Percentiles rank a stretch among this genome's conserved stretches.
phyloP scores from a whole-genome alignment of 257 asterid genomes.

The Plantago elongata region DNA sequence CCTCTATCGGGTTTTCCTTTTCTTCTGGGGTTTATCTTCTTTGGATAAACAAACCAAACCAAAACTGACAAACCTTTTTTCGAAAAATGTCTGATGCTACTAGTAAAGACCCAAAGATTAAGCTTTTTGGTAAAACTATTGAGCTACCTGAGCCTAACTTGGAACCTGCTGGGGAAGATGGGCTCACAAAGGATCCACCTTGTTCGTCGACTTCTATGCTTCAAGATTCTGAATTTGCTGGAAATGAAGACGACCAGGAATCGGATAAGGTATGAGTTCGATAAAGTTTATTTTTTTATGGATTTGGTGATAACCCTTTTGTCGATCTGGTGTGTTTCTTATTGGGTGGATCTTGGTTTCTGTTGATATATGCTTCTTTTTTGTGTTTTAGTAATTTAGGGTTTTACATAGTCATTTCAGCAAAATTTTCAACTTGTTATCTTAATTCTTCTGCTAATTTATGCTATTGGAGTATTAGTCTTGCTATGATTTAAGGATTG shows the following conservation, averaged over 20 bases:
- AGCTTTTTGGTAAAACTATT: constrained; percentile 86
- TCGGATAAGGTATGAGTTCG: constrained; percentile 41
- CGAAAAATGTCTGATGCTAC: constrained; percentile 57
- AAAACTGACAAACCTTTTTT: constrained; percentile 13
- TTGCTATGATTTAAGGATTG: too few relatives aligned
- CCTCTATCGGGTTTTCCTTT: too few relatives aligned
- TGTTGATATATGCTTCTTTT: constrained; percentile 19
- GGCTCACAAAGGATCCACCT: constrained; percentile 35
- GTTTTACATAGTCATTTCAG: constrained; percentile 1
- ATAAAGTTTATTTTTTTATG: constrained; percentile 4
- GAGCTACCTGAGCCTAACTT: constrained; percentile 42
- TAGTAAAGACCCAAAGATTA: constrained; percentile 77
- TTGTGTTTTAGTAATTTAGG: constrained; percentile 14
- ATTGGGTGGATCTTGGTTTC: constrained; percentile 36
- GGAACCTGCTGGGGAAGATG: constrained; percentile 30
- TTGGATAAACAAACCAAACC: neutral
- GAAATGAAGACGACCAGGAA: constrained; percentile 40
- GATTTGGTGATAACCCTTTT: constrained; percentile 18
- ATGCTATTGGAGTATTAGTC: too few relatives aligned
- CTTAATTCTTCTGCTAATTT: too few relatives aligned
- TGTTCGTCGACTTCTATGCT: constrained; percentile 38
- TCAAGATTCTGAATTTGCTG: constrained; percentile 32
- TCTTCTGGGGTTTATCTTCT: neutral
- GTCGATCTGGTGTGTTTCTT: constrained; percentile 1
- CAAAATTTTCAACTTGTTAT: too few relatives aligned